A percentile compares a stretch with the other conserved stretches of the same genome.
Evolutionary conservation across 2,329 filamentous ascomycete species (phyloP).

Genomic region (Calonectria pauciramosa): DNA sequence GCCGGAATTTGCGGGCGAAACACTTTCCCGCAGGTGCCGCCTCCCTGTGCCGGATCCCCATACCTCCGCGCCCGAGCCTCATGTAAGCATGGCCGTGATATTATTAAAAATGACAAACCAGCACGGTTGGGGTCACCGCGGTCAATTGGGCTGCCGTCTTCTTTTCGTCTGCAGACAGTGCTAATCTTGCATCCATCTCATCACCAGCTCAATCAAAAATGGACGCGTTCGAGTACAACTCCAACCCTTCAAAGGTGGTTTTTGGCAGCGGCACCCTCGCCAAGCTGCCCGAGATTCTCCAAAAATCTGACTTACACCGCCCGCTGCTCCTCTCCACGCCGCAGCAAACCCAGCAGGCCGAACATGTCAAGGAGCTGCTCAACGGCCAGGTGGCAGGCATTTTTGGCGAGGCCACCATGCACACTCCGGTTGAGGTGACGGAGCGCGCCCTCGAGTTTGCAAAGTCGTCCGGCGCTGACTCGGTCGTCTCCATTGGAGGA

Average conservation of each 20-base stretch:
- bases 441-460: constrained; percentile 19
- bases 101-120: constrained; percentile 15
- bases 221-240: constrained; percentile 69
- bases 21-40: neutral
- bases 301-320: constrained; percentile 60
- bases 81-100: constrained; percentile 9
- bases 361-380: constrained; percentile 31
- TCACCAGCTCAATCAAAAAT: constrained; percentile 47
- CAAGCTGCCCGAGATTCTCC: constrained; percentile 59
- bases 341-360: constrained; percentile 28
- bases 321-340: constrained; percentile 72
- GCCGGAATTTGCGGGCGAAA: neutral
- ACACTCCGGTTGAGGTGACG: constrained; percentile 28
- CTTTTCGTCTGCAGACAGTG: neutral
- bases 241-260: constrained; percentile 65
- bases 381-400: constrained; percentile 24
- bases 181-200: neutral
- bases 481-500: constrained; percentile 48
- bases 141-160: neutral
- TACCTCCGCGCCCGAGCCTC: neutral
- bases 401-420: constrained; percentile 29
- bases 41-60: neutral
- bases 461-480: constrained; percentile 19
- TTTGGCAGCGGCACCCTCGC: constrained; percentile 69
- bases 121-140: neutral